Base-by-base conservation (phyloP, 345 rosid genomes). In the Lumnitzera racemosa region DNA sequence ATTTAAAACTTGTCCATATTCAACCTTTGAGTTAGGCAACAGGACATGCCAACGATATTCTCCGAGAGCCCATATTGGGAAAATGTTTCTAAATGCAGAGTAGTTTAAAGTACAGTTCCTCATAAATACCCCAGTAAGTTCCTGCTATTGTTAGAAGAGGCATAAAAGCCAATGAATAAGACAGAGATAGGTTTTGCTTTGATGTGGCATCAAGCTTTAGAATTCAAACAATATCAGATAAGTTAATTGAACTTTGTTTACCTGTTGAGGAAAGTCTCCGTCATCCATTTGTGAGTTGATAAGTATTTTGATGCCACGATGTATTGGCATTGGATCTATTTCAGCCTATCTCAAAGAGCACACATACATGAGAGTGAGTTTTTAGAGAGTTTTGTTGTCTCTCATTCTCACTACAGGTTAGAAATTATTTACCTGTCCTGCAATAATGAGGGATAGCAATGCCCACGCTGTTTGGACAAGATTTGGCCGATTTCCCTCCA, bases 211-310 rank as follows among this genome's bases (percentile, higher is more conserved):
- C 11, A 48, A 31, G 5, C 17, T 14, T 2, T 58, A 23, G 14
- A 51, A 43, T 11, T 5, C 20, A 6, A 13, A 58, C 23, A 15
- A 41, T 9, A 50, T 24, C 31, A 31, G 0, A 15, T 7, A 24
- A 11, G 49, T 20, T 3, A 49, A 10, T 10, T 2, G 20, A 9
- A 65, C 49, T 3, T 4, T 12, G 2, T n/a, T 59, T 64, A 75
- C 80, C 80, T 76, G 75, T 49, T 82, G 87, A 48, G 87, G 83
- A 53, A 79, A 82, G 74, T 82, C 87, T 5, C 87, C 87, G 53
- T 82, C 79, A 47, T 77, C 75, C 82, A 70, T 68, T 52, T 79
- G 87, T 56, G 80, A 60, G 56, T 82, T 79, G 64, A 79, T 72
- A 13, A 82, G 61, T 24, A 76, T 56, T 70, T 51, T 67, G 27